Percentiles rank a stretch among this genome's conserved stretches.
Conservation (phyloP, 345 rosid species). For the Citrus mangshanensis region DNA sequence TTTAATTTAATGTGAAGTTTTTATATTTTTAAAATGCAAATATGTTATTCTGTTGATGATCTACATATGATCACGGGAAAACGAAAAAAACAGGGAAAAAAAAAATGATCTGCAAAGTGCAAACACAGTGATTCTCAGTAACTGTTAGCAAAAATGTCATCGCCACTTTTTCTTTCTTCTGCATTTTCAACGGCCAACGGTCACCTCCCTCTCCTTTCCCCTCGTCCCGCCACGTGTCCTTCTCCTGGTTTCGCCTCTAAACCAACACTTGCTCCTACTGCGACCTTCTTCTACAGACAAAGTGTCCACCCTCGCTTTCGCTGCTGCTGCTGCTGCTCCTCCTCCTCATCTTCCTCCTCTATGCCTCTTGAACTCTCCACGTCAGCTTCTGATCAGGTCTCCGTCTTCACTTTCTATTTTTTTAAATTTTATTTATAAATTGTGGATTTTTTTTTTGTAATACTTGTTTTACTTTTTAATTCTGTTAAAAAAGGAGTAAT, state of each 20-base stretch:
- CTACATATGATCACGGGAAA: background rate
- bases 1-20: too few relatives aligned
- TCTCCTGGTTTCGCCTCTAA: conserved; percentile 10
- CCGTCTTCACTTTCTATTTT: background rate
- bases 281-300: conserved; percentile 2
- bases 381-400: conserved; percentile 48
- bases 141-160: background rate
- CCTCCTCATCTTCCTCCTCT: conserved; percentile 31
- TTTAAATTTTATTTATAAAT: background rate
- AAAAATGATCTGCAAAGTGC: background rate
- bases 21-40: too few relatives aligned
- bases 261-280: conserved; percentile 13
- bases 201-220: background rate
- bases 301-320: conserved; percentile 9
- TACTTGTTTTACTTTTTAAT: too few relatives aligned
- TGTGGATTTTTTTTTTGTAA: too few relatives aligned
- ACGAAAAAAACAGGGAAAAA: background rate
- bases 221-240: conserved; percentile 17
- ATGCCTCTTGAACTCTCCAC: conserved; percentile 48
- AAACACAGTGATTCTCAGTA: background rate
- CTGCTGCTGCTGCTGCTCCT: conserved; percentile 34
- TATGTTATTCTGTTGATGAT: background rate
- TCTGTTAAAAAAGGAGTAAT: background rate
- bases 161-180: background rate
- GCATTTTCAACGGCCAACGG: background rate